Evolutionary conservation across 148 eudicot genomes (phyloP), one percentile per base, ranked within the genome.

Genomic region (Chenopodium quinoa): DNA sequence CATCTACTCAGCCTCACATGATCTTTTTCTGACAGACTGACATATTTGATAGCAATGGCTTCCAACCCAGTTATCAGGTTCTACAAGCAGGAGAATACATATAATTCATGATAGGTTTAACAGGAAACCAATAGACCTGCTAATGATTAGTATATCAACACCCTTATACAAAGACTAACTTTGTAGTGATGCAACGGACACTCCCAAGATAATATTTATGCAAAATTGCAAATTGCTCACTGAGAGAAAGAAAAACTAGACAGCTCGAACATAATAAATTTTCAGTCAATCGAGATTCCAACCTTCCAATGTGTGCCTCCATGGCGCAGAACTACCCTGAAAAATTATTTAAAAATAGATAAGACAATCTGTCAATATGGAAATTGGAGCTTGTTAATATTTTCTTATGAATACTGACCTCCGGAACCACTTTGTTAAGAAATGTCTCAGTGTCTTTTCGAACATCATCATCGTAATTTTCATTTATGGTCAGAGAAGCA

Each of bases 231-330:
- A 19, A 7, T 9, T 66, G 47, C 25, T 31, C 34, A 29, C 50
- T 20, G 40, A 34, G 10, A 56, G 19, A 25, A 69, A 60, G 52
- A 8, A 56, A 40, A 73, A 64, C 31, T 22, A 54, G 14, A 77
- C 40, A 17, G 1, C 40, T 29, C 37, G 31, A 40, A 77, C 19
- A 17, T 34, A 16, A 46, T 25, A 22, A n/a, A 3, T 76, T 27
- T 44, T 37, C 19, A 63, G 22, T 4, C 29, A 62, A 62, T n/a
- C 50, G n/a, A n/a, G 19, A 20, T 58, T 68, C 90, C 44, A 72
- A 93, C 98, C 99, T 92, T 95, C 99, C 63, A 93, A 64, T 29
- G 97, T 95, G 87, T 95, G 99, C 82, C 82, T 92, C 99, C 99
- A 95, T 65, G 99, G 99, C 75, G 99, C 99, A 63, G 97, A 91